Evolutionary conservation across 805 yeast species (phyloP), one percentile per base, ranked within the genome.

Genomic region (Wickerhamomyces bisporus): DNA sequence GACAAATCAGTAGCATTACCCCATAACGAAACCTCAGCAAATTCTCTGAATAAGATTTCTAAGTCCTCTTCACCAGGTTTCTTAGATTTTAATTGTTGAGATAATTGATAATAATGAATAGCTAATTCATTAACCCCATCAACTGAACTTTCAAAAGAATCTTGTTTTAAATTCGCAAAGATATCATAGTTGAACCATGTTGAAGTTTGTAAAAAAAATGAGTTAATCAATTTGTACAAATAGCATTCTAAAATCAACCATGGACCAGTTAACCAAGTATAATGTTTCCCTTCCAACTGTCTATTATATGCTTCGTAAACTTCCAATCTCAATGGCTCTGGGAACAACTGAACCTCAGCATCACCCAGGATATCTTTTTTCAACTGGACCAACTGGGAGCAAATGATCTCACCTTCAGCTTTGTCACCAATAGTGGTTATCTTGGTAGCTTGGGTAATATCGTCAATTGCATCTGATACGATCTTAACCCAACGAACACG

Each of bases 1-100:
- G 97, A 87, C 54, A 93, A 71, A 61, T 93, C 99, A 4, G 97
- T 86, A 15, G 98, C 97, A 61, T 93, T 93, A 20, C 99, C 99
- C 99, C 99, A 93, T 38, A 93, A 64, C 0, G 96, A 86, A 39
- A 91, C 76, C 56, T 88, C 95, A 30, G 85, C 63, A 45, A 89
- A 84, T 58, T 93, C 99, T 44, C 70, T 75, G 67, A 88, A 89
- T 32, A 87, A 64, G 11, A 81, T 50, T 43, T 68, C 59, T 44
- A 80, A 59, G 0, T 71, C 58, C 5, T 73, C 78, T 1, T 43
- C 43, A 40, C 68, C 73, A 4, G 55, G 49, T 4, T 44, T 42
- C 2, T 38, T 21, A 11, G 38, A 32, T 7, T 45, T 35, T 31
- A 61, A 49, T 36, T 65, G 61, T 24, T 54, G 49, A 13, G 53